Conservation (phyloP, 768 basidiomycete species). For the Stropharia rugosoannulata region DNA sequence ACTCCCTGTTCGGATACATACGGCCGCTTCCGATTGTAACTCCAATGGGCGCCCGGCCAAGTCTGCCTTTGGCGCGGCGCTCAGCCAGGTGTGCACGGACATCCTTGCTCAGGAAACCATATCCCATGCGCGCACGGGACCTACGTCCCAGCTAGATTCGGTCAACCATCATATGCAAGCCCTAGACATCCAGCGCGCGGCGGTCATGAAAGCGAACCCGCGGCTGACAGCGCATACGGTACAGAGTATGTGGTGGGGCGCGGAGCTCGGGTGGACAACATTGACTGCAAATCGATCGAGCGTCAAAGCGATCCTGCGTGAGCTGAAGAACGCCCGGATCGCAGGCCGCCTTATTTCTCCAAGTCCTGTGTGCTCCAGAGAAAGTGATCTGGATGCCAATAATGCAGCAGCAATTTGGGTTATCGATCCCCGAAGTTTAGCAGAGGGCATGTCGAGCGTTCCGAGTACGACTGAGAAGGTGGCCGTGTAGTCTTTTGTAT, state of each 20-base stretch:
- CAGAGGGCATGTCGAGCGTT: slow-evolving; percentile 43
- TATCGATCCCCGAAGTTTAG: slow-evolving; percentile 77
- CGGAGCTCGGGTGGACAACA: slow-evolving; percentile 75
- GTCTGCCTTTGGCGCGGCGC: slow-evolving; percentile 40
- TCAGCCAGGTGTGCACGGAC: slow-evolving; percentile 51
- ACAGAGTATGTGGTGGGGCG: slow-evolving; percentile 69
- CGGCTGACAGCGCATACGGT: slow-evolving; percentile 78
- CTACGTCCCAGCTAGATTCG: not conserved
- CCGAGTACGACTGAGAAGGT: not conserved
- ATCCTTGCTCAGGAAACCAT: slow-evolving; percentile 50
- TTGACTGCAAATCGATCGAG: slow-evolving; percentile 83
- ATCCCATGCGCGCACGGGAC: slow-evolving; percentile 6
- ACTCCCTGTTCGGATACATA: slow-evolving; percentile 54
- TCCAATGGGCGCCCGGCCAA: not conserved
- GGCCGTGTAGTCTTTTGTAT: no score
- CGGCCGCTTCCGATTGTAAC: slow-evolving; percentile 19
- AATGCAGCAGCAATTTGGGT: slow-evolving; percentile 60
- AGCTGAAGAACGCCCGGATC: slow-evolving; percentile 47
- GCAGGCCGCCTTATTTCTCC: slow-evolving; percentile 21
- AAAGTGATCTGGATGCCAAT: slow-evolving; percentile 7
- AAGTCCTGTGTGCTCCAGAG: not conserved
- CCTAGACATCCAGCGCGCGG: slow-evolving; percentile 49
- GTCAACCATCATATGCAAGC: not conserved
- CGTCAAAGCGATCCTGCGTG: slow-evolving; percentile 70
- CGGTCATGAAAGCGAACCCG: slow-evolving; percentile 52